Evolutionary conservation across 176 grass and related monocot species (phyloP), one percentile per base, ranked within the genome.

Genomic region (Carex cristatella): DNA sequence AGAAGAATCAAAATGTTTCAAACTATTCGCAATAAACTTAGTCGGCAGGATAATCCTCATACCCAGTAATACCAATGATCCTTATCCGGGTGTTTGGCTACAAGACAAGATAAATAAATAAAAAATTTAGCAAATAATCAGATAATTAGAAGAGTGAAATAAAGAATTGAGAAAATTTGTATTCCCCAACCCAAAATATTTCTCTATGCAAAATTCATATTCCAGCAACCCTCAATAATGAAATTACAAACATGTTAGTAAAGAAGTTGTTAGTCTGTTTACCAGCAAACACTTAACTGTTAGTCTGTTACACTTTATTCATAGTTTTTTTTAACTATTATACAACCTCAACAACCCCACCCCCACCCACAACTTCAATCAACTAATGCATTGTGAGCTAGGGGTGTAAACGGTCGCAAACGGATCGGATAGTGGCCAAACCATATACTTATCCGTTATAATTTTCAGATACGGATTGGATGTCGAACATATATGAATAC

Each of bases 21-120:
- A 46, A 68, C 46, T 28, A 69, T 66, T 69, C 14, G 38, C 19
- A 79, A 3, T 16, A 57, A 58, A 6, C 74, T 79, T 79, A 79
- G 48, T 94, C 92, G 30, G 88, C 89, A 86, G 92, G 94, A 33
- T 86, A 99, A 1, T 95, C 91, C 85, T 95, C 89, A 2, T 99
- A 95, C 88, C 96, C 93, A 74, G 86, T 94, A 89, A 99, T 95
- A 57, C 93, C 95, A 0, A 93, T 90, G 75, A 98, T 95, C 85
- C 72, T 91, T 70, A 95, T 69, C 87, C 90, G 86, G 28, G 96
- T 94, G 78, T 89, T 94, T 88, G 96, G 96, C 96, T 95, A 82
- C 87, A 86, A 82, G 82, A 67, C 27, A n/a, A 89, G 53, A 19
- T 15, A 8, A 35, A 60, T n/a, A 67, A 49, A 37, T 66, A 42